Base-by-base conservation (phyloP, 73 alveolate genomes). In the Uronychia binucleata region DNA sequence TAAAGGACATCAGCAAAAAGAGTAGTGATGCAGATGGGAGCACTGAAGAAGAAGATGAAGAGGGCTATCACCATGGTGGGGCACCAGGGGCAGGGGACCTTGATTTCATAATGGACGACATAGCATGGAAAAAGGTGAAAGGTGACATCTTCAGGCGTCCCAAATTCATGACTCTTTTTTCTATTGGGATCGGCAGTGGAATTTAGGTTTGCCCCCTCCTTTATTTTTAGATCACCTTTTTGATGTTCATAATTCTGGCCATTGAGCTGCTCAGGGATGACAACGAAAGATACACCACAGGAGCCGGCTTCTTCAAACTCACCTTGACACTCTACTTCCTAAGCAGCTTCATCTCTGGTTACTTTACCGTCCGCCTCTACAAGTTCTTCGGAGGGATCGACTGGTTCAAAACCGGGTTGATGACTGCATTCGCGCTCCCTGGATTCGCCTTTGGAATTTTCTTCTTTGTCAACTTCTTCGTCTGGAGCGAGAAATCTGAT, bases 111-210 rank as follows among this genome's bases (percentile, higher is more conserved):
- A 46, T 46, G 67, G 67, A 85, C 78, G 91, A 85, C 28, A 78
- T 85, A 0, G 91, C 86, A 1, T 85, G 91, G 91, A 85, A 85
- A 58, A 85, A 85, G 33, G 86, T 85, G 5, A 78, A 79, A 85
- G 91, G 87, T 1, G 91, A 85, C 14, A 86, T 85, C 30, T 85
- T 85, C 57, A 32, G 82, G 28, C 77, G 79, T n/a, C 91, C 91
- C 14, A 77, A 46, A 28, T 58, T 27, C 27, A 27, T 19, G 26
- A n/a, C 67, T 29, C 31, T 78, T 5, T 78, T 85, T 57, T 33
- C 87, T 5, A 78, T 85, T 26, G 28, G 28, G 25, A 46, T 85
- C 78, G 91, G 91, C 0, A 85, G 76, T 28, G 91, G 91, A 14
- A 19, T 77, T n/a, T 57, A 85, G 31, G 59, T 85, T 5, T 58